Evolutionary conservation across 495 filamentous ascomycete species (phyloP), one percentile per base, ranked within the genome.

Genomic region (Umbilicaria muhlenbergii): DNA sequence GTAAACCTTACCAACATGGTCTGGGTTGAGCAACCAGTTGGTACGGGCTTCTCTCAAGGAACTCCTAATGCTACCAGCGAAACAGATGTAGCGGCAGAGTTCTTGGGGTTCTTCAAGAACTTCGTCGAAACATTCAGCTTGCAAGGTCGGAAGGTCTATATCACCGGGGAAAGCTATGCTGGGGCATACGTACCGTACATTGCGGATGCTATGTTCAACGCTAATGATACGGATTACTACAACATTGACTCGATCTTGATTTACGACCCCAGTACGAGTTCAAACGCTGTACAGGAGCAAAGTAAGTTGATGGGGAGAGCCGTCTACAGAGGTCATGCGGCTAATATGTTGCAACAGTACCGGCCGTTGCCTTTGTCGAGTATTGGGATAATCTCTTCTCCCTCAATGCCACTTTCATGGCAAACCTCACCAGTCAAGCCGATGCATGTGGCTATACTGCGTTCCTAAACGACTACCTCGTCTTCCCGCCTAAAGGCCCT

Each of bases 111-210:
- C 58, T 83, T 71, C 65, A 74, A 72, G 63, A 69, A 75, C 39
- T 86, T 86, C 36, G 67, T 83, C 36, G 62, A 82, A 24, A 77
- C 75, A 2, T 86, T 86, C 44, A 60, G 55, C 18, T 58, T 84
- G 53, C 69, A 82, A 14, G 62, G 65, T 8, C 70, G 67, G 47
- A 78, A 77, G 47, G 69, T 83, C 1, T 86, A 79, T 49, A 69
- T 85, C 41, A 69, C 78, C 2, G 80, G 80, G 0, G 79, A 84
- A 52, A 78, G 71, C 35, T 81, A 85, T 53, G 83, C 80, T 16
- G 85, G 85, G 5, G 67, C 67, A 44, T 92, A 88, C 50, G 77
- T 86, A 33, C 81, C 85, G 0, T 92, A 89, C 52, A 79, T 92
- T 39, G 77, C 82, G 1, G 69, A 73, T 50, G 78, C 75, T 8